These are phyloP conservation scores for Solanum bulbocastanum DNA, from an alignment of 257 asterid species.

Conservation along the genomic window DNA sequence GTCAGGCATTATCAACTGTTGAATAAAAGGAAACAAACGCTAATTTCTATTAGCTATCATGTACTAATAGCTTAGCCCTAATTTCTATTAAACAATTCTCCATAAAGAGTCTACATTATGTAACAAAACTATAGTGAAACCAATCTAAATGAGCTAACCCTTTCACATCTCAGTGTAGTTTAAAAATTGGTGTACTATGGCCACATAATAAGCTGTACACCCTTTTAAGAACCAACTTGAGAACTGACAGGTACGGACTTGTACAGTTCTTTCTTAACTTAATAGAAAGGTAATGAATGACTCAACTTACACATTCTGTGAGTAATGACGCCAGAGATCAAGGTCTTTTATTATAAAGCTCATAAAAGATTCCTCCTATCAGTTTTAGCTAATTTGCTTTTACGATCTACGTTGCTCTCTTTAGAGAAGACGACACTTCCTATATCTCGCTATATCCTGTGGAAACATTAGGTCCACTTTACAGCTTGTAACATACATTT, in stretches of 20 bases:
- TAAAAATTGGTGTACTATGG: not conserved
- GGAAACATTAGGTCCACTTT: not conserved
- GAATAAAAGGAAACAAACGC: not conserved
- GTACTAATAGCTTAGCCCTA: not conserved
- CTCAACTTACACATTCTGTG: not conserved
- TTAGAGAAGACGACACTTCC: not conserved
- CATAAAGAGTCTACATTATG: not conserved
- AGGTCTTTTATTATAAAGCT: not conserved
- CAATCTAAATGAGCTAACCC: not conserved
- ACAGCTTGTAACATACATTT: not conserved
- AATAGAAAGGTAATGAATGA: not conserved
- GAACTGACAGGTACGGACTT: not conserved
- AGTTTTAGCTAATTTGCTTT: not conserved
- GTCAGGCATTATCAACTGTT: not conserved
- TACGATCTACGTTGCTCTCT: not conserved
- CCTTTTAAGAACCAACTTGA: not conserved
- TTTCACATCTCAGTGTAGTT: not conserved
- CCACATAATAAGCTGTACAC: not conserved
- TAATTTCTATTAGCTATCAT: not conserved
- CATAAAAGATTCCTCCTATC: not conserved
- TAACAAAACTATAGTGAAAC: not conserved
- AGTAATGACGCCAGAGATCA: not conserved
- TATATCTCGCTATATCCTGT: not conserved
- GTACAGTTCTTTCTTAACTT: not conserved
- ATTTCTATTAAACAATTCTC: not conserved